A percentile compares a stretch with the other conserved stretches of the same genome.
phyloP scores from a whole-genome alignment of 2,329 filamentous ascomycete genomes.

The Epicoccum nigrum region DNA sequence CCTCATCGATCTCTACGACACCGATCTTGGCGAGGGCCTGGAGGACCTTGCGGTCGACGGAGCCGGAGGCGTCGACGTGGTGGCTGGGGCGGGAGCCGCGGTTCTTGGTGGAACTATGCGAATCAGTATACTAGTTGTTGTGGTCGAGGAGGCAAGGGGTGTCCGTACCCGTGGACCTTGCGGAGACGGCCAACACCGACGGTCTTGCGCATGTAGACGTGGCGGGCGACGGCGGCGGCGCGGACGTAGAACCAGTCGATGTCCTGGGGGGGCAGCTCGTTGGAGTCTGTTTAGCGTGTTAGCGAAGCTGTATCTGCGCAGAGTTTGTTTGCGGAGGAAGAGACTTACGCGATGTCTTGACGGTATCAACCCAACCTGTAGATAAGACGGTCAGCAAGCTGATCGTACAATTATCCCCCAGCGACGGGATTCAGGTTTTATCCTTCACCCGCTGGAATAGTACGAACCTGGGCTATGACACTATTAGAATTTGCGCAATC shows the following conservation, averaged over 20 bases:
- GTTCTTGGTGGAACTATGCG: slow-evolving; percentile 77
- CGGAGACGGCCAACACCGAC: slow-evolving; percentile 97
- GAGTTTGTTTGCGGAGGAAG: neutral
- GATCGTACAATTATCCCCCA: slow-evolving; percentile 53
- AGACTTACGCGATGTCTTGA: slow-evolving; percentile 79
- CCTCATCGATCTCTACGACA: slow-evolving; percentile 96
- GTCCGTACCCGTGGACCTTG: slow-evolving; percentile 79
- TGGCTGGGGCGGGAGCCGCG: slow-evolving; percentile 87
- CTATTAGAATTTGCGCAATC: slow-evolving; percentile 19
- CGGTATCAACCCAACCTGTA: slow-evolving; percentile 97
- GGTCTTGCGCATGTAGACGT: slow-evolving; percentile 99
- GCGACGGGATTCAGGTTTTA: slow-evolving; percentile 61
- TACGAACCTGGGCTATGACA: slow-evolving; percentile 70
- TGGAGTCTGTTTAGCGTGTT: slow-evolving; percentile 63
- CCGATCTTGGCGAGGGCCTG: slow-evolving; percentile 99
- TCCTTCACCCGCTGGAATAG: slow-evolving; percentile 45
- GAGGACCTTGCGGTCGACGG: slow-evolving; percentile 96
- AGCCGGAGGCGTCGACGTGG: slow-evolving; percentile 94
- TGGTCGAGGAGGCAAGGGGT: neutral
- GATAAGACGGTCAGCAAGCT: slow-evolving; percentile 54
- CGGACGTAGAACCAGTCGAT: slow-evolving; percentile 95
- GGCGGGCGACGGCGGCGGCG: slow-evolving; percentile 91
- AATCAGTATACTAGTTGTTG: neutral
- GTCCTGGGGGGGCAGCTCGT: slow-evolving; percentile 97
- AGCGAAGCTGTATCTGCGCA: slow-evolving; percentile 12